phyloP scores from a whole-genome alignment of 768 basidiomycete genomes.

The Nidularia sp. region DNA sequence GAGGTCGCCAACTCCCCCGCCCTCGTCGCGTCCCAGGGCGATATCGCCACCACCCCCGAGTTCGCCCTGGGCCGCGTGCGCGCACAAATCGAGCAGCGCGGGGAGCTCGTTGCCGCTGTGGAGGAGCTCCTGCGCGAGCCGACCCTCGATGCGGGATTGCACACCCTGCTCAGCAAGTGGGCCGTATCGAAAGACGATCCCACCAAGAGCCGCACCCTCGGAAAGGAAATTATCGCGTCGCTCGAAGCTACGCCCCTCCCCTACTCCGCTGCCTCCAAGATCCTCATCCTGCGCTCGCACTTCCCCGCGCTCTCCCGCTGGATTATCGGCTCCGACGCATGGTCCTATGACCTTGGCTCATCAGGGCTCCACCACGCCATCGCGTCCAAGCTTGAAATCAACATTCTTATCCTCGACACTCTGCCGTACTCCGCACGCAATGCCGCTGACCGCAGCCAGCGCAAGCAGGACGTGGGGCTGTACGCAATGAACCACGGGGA shows the following conservation, averaged over 20 bases:
- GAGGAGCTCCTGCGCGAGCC: conserved; percentile 58
- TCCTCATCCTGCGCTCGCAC: conserved; percentile 57
- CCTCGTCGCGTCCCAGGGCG: conserved; percentile 64
- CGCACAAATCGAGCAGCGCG: conserved; percentile 74
- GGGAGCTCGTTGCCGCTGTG: conserved; percentile 59
- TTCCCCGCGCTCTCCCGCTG: conserved; percentile 76
- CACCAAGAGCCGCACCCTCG: conserved; percentile 53
- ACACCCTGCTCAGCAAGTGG: conserved; percentile 79
- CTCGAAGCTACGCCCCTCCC: conserved; percentile 37
- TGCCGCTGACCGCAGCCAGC: conserved; percentile 60
- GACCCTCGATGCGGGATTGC: conserved; percentile 49
- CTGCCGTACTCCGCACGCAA: conserved; percentile 82
- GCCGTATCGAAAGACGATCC: conserved; percentile 69
- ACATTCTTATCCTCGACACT: conserved; percentile 93
- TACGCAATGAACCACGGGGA: conserved; percentile 99
- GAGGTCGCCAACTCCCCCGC: conserved; percentile 84
- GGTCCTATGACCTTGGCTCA: conserved; percentile 95
- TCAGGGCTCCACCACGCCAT: conserved; percentile 95
- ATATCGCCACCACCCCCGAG: conserved; percentile 85
- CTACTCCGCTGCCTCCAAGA: conserved; percentile 45
- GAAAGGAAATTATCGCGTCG: conserved; percentile 48
- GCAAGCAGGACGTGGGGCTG: conserved; percentile 94
- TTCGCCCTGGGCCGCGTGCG: conserved; percentile 91
- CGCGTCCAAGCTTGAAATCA: conserved; percentile 86
- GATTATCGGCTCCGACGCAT: conserved; percentile 98